Evolutionary conservation across 202 grass and related monocot genomes (phyloP), one percentile per base, ranked within the genome.

Genomic region (Dendrocalamus latiflorus): DNA sequence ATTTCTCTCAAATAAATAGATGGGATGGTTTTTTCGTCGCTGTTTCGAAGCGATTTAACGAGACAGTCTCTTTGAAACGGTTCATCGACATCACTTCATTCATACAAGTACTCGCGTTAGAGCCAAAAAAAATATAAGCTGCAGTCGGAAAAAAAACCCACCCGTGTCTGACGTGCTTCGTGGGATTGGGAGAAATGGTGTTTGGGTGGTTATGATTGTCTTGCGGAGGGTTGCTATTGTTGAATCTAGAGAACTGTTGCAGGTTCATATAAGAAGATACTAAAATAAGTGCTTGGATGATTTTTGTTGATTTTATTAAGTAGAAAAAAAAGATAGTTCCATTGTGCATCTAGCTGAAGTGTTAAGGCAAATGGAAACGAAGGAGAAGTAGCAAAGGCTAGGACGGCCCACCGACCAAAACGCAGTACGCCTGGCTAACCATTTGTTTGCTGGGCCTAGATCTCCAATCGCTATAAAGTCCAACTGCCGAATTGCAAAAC

Each of bases 1-100:
- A 3, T 33, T 33, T 33, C 30, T 33, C 30, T 33, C 3, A 33
- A 4, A 4, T 4, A 33, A 33, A 33, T 33, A 33, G 3, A 33
- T 4, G 3, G 3, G 30, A 33, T 0, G 0, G 0, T 4, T 33
- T 33, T 0, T 33, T 33, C 3, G 1, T 33, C 30, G 30, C 0
- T 33, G 30, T 33, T 33, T 33, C 30, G 0, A 33, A 33, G 30
- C 3, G 3, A 33, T 0, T 33, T 33, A 33, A 4, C 0, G 3
- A 33, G 30, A 33, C 3, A 33, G 0, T 33, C 30, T 33, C 3
- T 33, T 33, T 33, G 30, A 33, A 33, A 33, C 30, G 3, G 1
- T 33, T 4, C 4, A 33, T 33, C 30, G 30, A 33, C 3, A 33
- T 30, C 3, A 33, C 0, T 33, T 33, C 0, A 33, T 33, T 33